Evolutionary conservation across 805 yeast genomes (phyloP), one percentile per base, ranked within the genome.

Genomic region (Candida orba): DNA sequence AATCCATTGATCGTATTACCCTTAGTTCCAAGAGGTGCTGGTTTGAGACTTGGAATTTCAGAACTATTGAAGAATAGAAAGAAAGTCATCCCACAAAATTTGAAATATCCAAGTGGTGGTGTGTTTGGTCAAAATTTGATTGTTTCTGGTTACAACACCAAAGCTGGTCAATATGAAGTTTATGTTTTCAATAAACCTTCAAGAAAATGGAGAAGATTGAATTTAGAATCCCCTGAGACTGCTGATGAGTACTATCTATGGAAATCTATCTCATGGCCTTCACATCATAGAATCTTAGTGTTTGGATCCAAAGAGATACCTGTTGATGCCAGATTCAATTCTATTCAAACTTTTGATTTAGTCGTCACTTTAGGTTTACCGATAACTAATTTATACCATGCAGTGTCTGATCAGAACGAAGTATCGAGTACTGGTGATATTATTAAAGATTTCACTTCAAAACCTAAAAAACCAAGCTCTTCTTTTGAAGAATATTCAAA

Each of bases 201-300:
- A 0, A 71, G 72, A 1, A 75, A 74, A 49, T 84, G 91, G 90
- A 74, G 84, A 0, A 66, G 79, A 43, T 60, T 84, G 22, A 80
- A 76, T 48, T 63, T 74, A 14, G 71, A 71, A 35, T 68, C 72
- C 57, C 67, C 81, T 52, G 69, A 72, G 39, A 51, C 43, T 20
- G 52, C 54, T 6, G 39, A 33, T 13, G 68, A 75, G 3, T 85
- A 81, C 53, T 64, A 82, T 41, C 71, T 81, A 40, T 78, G 85
- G 76, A 80, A 78, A 48, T 78, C 84, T 0, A 79, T 74, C 60
- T 78, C 78, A 1, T 84, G 95, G 95, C 73, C 73, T 29, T 81
- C 90, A 1, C 95, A 84, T 59, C 91, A 84, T 55, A 79, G 78
- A 57, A 78, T 81, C 1, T 64, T 81, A 1, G 60, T 82, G 25